Conservation (phyloP, 1,284 basidiomycete species). For the Ganoderma sinense region DNA sequence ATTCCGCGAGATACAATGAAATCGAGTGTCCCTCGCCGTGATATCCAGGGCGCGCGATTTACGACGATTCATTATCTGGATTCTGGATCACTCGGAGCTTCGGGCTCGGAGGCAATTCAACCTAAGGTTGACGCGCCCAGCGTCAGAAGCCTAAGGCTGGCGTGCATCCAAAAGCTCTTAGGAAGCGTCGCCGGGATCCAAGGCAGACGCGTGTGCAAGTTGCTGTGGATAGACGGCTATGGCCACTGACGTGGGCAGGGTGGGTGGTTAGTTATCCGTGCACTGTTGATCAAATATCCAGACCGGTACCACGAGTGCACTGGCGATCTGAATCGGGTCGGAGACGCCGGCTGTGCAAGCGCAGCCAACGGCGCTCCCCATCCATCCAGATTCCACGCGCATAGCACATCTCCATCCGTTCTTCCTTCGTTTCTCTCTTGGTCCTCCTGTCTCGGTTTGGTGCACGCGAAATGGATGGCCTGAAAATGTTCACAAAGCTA, state of each 20-base stretch:
- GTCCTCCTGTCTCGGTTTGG: background rate
- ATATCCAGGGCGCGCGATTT: background rate
- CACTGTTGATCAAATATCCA: no score
- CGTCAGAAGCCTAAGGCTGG: background rate
- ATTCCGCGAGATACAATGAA: background rate
- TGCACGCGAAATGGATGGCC: slow-evolving; percentile 23
- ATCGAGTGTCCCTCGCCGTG: background rate
- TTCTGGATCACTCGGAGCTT: background rate
- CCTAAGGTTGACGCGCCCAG: background rate
- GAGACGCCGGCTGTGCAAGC: background rate
- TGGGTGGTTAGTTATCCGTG: no score
- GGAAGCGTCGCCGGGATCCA: no score
- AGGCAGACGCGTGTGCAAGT: no score
- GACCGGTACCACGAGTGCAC: no score
- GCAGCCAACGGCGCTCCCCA: background rate
- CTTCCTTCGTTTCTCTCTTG: background rate
- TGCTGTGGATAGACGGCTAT: no score
- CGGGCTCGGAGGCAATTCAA: background rate
- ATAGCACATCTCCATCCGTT: background rate
- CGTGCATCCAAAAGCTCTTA: background rate
- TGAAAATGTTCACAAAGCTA: slow-evolving; percentile 56
- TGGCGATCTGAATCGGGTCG: no score
- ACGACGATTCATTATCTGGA: background rate
- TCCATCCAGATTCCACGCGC: background rate
- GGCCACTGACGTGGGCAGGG: no score